A percentile compares a stretch with the other conserved stretches of the same genome.
Conservation (phyloP, 2,329 filamentous ascomycete genomes). For the Tolypocladium guangdongense region DNA sequence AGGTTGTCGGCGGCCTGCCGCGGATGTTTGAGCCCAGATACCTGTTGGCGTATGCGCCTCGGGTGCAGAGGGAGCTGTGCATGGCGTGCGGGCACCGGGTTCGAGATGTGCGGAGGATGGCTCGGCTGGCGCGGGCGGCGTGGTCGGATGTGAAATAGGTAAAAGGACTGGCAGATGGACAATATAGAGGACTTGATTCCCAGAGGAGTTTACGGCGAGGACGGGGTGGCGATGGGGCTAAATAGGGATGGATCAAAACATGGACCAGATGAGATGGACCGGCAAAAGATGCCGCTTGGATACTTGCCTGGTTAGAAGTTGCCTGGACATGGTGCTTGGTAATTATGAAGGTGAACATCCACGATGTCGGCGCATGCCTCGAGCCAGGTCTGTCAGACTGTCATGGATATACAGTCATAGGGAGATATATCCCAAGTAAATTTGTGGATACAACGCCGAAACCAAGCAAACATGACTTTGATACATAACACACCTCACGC, state of each 20-base stretch:
- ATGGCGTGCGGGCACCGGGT: constrained; percentile 42
- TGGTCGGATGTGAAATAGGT: constrained; percentile 32
- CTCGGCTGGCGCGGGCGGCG: constrained; percentile 34
- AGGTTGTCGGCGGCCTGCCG: constrained; percentile 37
- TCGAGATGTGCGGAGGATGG: constrained; percentile 39
- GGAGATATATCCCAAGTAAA: background rate
- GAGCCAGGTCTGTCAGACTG: background rate
- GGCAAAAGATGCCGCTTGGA: background rate
- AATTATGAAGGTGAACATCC: background rate
- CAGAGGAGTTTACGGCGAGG: background rate
- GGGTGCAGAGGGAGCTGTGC: constrained; percentile 35
- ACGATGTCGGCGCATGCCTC: too few species aligned
- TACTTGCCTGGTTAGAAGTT: too few species aligned
- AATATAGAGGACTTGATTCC: background rate
- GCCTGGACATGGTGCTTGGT: background rate
- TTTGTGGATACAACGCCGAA: background rate
- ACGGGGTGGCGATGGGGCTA: background rate
- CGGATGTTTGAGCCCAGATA: constrained; percentile 35
- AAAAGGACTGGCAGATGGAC: background rate
- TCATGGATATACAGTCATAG: background rate
- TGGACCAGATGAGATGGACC: background rate
- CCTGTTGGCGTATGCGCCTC: constrained; percentile 31
- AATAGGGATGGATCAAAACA: background rate
- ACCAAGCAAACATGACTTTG: background rate
- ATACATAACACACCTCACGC: background rate